Percentiles rank a stretch among this genome's conserved stretches.
Evolutionary conservation across 2,329 filamentous ascomycete species (phyloP).

Genomic region (Penicillium sp.): DNA sequence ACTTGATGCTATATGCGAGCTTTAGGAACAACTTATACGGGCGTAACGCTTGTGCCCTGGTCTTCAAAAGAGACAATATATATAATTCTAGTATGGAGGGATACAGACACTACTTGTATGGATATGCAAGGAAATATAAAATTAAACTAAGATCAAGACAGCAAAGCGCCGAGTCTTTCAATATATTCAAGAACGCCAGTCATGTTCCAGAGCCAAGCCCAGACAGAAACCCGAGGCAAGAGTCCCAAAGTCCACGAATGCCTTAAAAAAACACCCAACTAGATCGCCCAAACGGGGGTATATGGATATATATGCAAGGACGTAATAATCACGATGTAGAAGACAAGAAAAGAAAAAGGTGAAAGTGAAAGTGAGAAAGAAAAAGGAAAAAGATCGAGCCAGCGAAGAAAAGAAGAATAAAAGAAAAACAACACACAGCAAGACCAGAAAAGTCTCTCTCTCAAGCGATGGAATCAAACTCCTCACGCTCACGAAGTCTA

Average conservation of each 20-base stretch:
- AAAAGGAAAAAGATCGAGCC: constrained; percentile 13
- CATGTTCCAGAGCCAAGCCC: constrained; percentile 9
- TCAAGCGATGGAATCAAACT: constrained; percentile 60
- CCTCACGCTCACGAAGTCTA: constrained; percentile 71
- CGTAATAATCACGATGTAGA: constrained; percentile 20
- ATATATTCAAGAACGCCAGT: constrained; percentile 22
- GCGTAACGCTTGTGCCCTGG: no score
- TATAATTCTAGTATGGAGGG: background rate
- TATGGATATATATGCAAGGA: constrained; percentile 26
- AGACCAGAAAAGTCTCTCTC: background rate
- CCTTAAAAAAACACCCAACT: constrained; percentile 27
- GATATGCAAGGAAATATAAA: background rate
- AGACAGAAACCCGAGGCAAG: constrained; percentile 1
- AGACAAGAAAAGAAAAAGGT: constrained; percentile 6
- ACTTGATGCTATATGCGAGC: background rate
- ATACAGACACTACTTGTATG: background rate
- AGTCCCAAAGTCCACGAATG: constrained; percentile 19
- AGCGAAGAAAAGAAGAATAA: constrained; percentile 34
- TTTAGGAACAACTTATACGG: background rate
- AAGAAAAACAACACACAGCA: constrained; percentile 13
- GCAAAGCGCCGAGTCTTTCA: constrained; percentile 15
- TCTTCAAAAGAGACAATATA: background rate
- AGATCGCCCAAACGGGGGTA: constrained; percentile 25
- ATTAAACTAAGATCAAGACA: constrained; percentile 1
- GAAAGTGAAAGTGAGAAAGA: constrained; percentile 1